Base-by-base conservation (phyloP, 371 early-diverging fungal genomes). In the Mucor circinelloides region DNA sequence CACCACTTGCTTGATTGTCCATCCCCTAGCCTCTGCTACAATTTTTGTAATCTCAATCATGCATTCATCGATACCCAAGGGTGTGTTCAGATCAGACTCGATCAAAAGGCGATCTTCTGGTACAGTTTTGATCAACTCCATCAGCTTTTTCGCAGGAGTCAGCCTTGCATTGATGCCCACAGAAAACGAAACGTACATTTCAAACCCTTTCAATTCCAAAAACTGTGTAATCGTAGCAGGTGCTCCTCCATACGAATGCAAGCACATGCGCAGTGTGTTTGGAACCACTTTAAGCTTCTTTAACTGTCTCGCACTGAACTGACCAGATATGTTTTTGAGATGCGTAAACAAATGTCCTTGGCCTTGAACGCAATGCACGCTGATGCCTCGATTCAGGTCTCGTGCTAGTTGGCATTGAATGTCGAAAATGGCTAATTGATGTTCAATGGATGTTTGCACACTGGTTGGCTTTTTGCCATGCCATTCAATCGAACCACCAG, bases 201-300 rank as follows among this genome's bases (percentile, higher is more conserved):
- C 56, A 50, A 64, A 77, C 0, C 74, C 71, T 13, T 72, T 71
- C 2, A 89, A 71, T n/a, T 83, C 77, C 1, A 88, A 38, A 52
- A 95, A 89, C 17, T 85, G 79, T 36, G 84, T 80, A n/a, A 90
- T 68, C 13, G 90, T 85, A 60, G 92, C 95, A 17, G 88, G 76
- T 23, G 93, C 91, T 10, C 94, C 96, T 4, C 90, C 88, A 71
- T 84, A 97, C 10, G 96, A 95, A 71, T 97, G 97, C 50, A 95
- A 75, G 76, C 94, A 94, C 31, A 96, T 80, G 2, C 82, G 75
- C 4, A 77, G 34, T 36, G 66, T 57, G 7, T 75, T 52, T 2
- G 68, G 63, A 8, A 64, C 57, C 13, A 64, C 67, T 2, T 64
- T 57, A 2, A 63, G 23, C 8, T 63, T 54, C 27, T 59, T 68